Evolutionary conservation across 176 grass and related monocot species (phyloP), one percentile per base, ranked within the genome.

Genomic region (Ensete ventricosum): DNA sequence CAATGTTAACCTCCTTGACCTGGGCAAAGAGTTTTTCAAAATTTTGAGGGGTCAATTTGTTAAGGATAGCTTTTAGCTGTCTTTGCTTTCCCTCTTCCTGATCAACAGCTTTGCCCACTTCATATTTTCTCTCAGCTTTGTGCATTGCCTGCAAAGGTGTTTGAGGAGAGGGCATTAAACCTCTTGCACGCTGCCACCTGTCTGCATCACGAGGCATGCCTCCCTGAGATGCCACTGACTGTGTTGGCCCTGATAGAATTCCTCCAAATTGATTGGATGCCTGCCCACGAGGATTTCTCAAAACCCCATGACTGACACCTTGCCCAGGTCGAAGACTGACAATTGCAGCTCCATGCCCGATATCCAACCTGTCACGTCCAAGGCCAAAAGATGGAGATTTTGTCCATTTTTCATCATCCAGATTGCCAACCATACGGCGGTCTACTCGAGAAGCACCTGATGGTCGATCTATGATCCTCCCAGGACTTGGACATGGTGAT

Each of bases 41-140:
- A 72, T 97, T 97, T 74, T 97, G 94, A n/a, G 94, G 90, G 2
- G 94, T 97, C 59, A 97, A 58, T 74, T 97, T 97, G 54, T 97
- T 97, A 72, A 97, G 90, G 78, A 97, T 97, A 54, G 52, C 86
- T 71, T 97, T 97, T 22, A 97, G 76, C 54, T 91, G 84, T 52
- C 94, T 80, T 82, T 93, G 94, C 55, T 93, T 97, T 5, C 72
- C 67, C 65, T 89, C 50, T 81, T 93, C 90, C 72, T 89, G 25
- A 1, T 98, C 90, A 83, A 90, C 90, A 81, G 91, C 72, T 73
- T 82, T 87, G 20, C 94, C 90, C 66, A 98, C 65, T 50, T 90
- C 80, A 22, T 93, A 98, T 26, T 89, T 90, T 19, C 51, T 87
- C 23, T 91, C 85, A 3, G 94, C 94, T 86, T 85, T 98, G 77